A percentile compares a stretch with the other conserved stretches of the same genome.
Evolutionary conservation across 495 filamentous ascomycete species (phyloP).

Genomic region (Aspergillus indologenus): DNA sequence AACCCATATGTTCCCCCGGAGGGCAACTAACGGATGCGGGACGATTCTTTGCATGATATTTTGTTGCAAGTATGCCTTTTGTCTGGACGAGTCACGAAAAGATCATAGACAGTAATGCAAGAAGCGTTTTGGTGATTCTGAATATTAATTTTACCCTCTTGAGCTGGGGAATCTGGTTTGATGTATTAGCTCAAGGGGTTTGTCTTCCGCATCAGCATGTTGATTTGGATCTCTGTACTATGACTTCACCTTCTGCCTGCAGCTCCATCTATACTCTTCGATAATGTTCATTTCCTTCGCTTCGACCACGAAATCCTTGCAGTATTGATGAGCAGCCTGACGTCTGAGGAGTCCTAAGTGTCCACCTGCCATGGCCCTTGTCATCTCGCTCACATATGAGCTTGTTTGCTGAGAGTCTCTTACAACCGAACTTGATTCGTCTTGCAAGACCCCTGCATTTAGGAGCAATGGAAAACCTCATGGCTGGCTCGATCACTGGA

Average conservation of each 20-base stretch:
- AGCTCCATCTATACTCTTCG: not conserved
- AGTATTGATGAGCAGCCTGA: no score
- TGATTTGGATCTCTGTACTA: not conserved
- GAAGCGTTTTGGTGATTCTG: slow-evolving; percentile 17
- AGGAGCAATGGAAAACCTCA: no score
- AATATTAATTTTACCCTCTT: not conserved
- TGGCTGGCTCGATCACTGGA: no score
- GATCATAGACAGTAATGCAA: slow-evolving; percentile 44
- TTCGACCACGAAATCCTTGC: not conserved
- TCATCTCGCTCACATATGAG: no score
- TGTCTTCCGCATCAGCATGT: not conserved
- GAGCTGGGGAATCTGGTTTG: not conserved
- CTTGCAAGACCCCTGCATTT: no score
- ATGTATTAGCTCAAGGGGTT: no score
- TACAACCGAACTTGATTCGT: no score
- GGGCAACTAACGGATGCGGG: slow-evolving; percentile 30
- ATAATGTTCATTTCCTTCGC: no score
- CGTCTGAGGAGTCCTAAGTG: no score
- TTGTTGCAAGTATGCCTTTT: slow-evolving; percentile 14
- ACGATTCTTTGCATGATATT: slow-evolving; percentile 12
- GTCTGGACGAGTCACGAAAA: slow-evolving; percentile 47
- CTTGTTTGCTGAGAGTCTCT: no score
- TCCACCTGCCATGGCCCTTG: no score
- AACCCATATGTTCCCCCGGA: slow-evolving; percentile 78
- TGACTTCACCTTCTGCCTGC: not conserved